Evolutionary conservation across 495 filamentous ascomycete species (phyloP).

Genomic region (Ramalina intermedia): DNA sequence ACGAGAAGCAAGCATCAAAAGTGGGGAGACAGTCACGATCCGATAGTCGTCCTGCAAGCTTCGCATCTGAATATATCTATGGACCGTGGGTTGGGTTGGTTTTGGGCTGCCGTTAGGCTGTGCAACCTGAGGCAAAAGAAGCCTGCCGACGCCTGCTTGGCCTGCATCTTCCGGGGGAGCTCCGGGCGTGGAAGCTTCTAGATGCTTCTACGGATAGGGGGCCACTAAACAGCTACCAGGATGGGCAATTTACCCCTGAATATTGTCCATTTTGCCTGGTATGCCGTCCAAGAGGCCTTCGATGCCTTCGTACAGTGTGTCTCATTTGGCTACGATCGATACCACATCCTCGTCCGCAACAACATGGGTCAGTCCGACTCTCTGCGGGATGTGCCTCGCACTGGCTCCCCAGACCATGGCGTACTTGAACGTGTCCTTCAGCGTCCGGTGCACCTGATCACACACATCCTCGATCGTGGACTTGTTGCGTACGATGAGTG

Average conservation of each 20-base stretch:
- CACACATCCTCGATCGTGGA: constrained; percentile 95
- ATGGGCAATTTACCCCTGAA: not conserved
- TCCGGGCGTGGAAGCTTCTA: constrained; percentile 8
- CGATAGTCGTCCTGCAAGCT: too few species aligned
- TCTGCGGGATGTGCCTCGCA: constrained; percentile 85
- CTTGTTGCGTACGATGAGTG: constrained; percentile 77
- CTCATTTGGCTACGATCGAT: constrained; percentile 73
- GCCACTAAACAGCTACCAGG: too few species aligned
- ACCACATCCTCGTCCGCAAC: constrained; percentile 97
- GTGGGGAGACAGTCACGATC: not conserved
- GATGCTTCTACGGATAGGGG: constrained; percentile 9
- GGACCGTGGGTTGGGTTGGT: too few species aligned
- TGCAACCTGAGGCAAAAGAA: not conserved
- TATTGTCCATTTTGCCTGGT: not conserved
- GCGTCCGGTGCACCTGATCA: constrained; percentile 80
- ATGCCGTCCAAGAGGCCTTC: not conserved
- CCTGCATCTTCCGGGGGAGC: not conserved
- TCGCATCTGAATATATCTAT: too few species aligned
- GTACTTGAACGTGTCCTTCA: constrained; percentile 99
- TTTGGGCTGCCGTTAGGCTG: too few species aligned
- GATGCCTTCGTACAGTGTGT: too few species aligned
- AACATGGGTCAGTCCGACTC: constrained; percentile 74
- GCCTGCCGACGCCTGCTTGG: not conserved
- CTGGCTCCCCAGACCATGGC: constrained; percentile 96
- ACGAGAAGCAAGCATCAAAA: not conserved